Base-by-base conservation (phyloP, 2,329 filamentous ascomycete genomes). In the Achaetomium macrosporum region DNA sequence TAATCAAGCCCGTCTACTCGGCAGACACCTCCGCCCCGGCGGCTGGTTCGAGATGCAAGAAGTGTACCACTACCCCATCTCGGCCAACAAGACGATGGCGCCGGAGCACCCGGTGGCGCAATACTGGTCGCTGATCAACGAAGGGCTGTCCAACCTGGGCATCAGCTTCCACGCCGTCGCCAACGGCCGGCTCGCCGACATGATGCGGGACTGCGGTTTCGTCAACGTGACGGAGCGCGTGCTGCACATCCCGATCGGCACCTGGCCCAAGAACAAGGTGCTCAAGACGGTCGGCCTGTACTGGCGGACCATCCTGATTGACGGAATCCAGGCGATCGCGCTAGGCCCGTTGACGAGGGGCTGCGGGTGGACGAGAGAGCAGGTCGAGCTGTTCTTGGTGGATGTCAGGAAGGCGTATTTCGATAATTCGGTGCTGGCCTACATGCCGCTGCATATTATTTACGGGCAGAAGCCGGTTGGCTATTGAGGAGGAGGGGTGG, bases 371-470 rank as follows among this genome's bases (percentile, higher is more conserved):
- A 64, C 68, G 0, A 52, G 63, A 12, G 64, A 68, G 19, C 65
- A 73, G 53, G 66, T 71, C 9, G 63, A 67, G 53, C 56, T 66
- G 13, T 66, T 73, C 54, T 58, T 68, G 10, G 61, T 62, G 5
- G 63, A 65, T 17, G 72, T 69, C 13, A 61, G 64, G 20, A 65
- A 63, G 54, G 70, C 67, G 19, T 67, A 76, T 15, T 64, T 68
- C 15, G 66, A 73, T 40, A 63, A 66, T 11, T 57, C 50, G 19
- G 50, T 51, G 58, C 71, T 75, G 59, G 68, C 72, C 69, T 79
- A 78, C 57, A 81, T 82, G 78, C 77, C 77, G 9, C 68, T 80
- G 58, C 73, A 79, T 61, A 71, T 81, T 47, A 68, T 79, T 12
- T 80, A 77, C 58, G 78, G 72, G 15, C 78, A 81, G 64, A 80